Conservation (phyloP, 371 early-diverging fungal species). For the Apophysomyces elegans region DNA sequence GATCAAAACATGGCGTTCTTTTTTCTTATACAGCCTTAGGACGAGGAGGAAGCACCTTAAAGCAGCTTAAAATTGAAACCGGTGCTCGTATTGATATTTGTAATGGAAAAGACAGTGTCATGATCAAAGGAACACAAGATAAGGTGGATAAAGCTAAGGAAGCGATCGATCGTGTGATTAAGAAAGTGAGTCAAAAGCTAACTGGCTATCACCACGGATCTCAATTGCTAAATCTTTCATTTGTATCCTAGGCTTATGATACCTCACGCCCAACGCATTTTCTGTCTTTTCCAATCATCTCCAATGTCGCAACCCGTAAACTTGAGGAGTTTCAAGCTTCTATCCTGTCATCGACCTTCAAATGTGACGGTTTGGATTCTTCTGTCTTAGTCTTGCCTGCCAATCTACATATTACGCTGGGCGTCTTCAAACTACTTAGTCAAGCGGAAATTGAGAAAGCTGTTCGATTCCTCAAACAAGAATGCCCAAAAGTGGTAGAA, state of each 20-base stretch:
- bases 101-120: constrained; percentile 33
- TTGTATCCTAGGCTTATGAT: constrained; percentile 13
- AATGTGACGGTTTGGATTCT: constrained; percentile 26
- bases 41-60: constrained; percentile 35
- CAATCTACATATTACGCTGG: constrained; percentile 45
- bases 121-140: constrained; percentile 41
- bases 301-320: constrained; percentile 23
- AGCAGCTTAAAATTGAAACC: constrained; percentile 32
- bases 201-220: background rate
- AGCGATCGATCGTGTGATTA: constrained; percentile 29
- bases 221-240: background rate
- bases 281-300: constrained; percentile 31
- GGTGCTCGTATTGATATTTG: constrained; percentile 37
- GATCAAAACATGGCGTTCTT: background rate
- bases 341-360: constrained; percentile 27
- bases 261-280: constrained; percentile 38
- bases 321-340: constrained; percentile 31
- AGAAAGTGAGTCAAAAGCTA: constrained; percentile 12
- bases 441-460: constrained; percentile 34
- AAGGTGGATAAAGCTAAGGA: constrained; percentile 34
- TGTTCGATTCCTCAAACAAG: constrained; percentile 28
- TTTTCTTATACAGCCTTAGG: constrained; percentile 14
- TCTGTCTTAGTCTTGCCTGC: constrained; percentile 27
- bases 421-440: constrained; percentile 33
- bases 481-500: constrained; percentile 18